A percentile compares a stretch with the other conserved stretches of the same genome.
Conservation (phyloP, 1,284 basidiomycete species). For the Marasmius tenuissimus region DNA sequence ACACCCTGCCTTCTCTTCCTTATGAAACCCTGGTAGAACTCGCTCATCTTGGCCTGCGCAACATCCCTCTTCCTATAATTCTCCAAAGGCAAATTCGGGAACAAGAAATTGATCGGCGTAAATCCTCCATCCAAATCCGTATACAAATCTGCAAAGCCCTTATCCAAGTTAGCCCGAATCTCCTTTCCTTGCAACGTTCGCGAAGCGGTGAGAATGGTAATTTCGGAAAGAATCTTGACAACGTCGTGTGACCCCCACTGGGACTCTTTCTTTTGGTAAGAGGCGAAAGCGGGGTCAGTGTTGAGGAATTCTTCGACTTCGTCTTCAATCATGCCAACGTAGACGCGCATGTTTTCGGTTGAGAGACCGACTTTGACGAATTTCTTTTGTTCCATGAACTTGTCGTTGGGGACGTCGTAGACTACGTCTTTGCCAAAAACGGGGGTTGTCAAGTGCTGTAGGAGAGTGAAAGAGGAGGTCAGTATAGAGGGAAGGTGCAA, state of each 20-base stretch:
- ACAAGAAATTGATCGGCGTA: slow-evolving; percentile 91
- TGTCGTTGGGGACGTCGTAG: slow-evolving; percentile 95
- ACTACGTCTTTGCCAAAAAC: slow-evolving; percentile 98
- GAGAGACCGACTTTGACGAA: slow-evolving; percentile 96
- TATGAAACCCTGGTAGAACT: slow-evolving; percentile 93
- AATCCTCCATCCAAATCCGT: slow-evolving; percentile 93
- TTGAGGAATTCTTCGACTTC: slow-evolving; percentile 78
- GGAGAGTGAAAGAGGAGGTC: background rate
- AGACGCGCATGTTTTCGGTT: slow-evolving; percentile 88
- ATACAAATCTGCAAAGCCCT: slow-evolving; percentile 85
- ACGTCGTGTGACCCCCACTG: slow-evolving; percentile 77
- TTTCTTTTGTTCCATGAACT: slow-evolving; percentile 99
- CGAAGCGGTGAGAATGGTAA: slow-evolving; percentile 94
- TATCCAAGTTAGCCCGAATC: slow-evolving; percentile 79
- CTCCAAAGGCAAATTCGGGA: slow-evolving; percentile 91
- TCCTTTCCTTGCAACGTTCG: slow-evolving; percentile 93
- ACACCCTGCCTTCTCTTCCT: slow-evolving; percentile 65
- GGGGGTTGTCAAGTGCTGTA: slow-evolving; percentile 88
- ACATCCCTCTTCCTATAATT: slow-evolving; percentile 86
- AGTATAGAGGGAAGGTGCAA: slow-evolving; percentile 5
- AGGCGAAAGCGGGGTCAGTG: slow-evolving; percentile 59
- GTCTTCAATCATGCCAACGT: slow-evolving; percentile 88
- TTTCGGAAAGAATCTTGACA: slow-evolving; percentile 81
- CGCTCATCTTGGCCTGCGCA: slow-evolving; percentile 92
- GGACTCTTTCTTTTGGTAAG: slow-evolving; percentile 59